Conservation (phyloP, 345 rosid genomes). For the Eucalyptus sp. region DNA sequence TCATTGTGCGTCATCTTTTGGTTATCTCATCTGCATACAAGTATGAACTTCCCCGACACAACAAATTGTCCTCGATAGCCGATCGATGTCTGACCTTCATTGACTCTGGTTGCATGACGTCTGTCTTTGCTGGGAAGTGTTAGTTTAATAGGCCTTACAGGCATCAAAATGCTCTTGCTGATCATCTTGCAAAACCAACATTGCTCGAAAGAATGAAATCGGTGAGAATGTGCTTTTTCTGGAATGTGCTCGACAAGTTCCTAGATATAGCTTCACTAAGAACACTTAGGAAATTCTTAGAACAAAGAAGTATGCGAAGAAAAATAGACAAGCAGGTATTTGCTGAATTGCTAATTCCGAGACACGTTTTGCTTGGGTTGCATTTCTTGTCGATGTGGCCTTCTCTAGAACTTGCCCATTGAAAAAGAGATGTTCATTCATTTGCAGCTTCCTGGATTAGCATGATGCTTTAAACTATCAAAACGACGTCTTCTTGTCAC, state of each 20-base stretch:
- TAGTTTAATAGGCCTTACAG: not conserved
- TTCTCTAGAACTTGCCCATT: not conserved
- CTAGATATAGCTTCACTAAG: not conserved
- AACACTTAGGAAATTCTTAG: not conserved
- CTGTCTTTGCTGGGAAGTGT: not conserved
- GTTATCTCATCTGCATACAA: not conserved
- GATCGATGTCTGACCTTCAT: not conserved
- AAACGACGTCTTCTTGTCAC: not conserved
- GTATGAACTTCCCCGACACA: not conserved
- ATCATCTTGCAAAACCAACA: not conserved
- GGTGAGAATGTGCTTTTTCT: not conserved
- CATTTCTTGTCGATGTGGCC: not conserved
- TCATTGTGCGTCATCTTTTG: not conserved
- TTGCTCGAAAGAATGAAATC: not conserved
- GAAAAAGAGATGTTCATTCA: not conserved
- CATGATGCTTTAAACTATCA: not conserved
- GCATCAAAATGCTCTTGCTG: not conserved
- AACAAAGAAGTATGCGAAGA: not conserved
- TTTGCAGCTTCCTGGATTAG: not conserved
- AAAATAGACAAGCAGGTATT: not conserved
- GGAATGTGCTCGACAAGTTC: not conserved
- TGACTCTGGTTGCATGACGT: not conserved
- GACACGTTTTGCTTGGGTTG: not conserved
- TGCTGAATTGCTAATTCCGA: not conserved
- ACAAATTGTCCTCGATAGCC: not conserved